These are phyloP conservation scores for Lasiodiplodia hormozganensis DNA, from an alignment of 2,329 filamentous ascomycete genomes.

Conservation along the genomic window DNA sequence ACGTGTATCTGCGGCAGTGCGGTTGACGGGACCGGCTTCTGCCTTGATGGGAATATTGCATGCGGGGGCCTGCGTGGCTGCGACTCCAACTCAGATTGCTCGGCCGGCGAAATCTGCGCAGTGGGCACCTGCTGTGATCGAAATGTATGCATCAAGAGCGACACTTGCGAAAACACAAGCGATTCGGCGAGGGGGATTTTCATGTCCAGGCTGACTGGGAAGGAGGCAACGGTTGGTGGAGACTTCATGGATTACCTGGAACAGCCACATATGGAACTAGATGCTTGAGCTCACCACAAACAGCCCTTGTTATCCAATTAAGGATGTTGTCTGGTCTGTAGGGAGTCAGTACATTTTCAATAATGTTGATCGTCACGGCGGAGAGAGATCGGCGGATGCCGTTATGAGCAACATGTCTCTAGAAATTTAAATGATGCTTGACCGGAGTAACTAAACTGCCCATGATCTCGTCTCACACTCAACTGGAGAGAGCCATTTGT, in stretches of 20 bases:
- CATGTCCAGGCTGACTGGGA: neutral
- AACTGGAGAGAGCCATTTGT: too few species aligned
- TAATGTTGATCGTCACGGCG: too few species aligned
- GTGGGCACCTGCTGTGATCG: slow-evolving; percentile 34
- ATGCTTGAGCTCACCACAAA: neutral
- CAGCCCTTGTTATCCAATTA: too few species aligned
- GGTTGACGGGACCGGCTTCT: slow-evolving; percentile 37
- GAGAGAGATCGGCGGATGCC: too few species aligned
- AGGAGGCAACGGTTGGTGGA: slow-evolving; percentile 9
- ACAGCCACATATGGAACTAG: neutral
- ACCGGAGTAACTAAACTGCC: too few species aligned
- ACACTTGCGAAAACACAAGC: slow-evolving; percentile 30
- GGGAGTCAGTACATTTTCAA: too few species aligned
- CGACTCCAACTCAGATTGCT: slow-evolving; percentile 31
- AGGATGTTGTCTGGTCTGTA: too few species aligned
- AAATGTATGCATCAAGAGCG: slow-evolving; percentile 33
- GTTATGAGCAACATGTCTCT: too few species aligned
- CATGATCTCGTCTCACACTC: too few species aligned
- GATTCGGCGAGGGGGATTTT: slow-evolving; percentile 1
- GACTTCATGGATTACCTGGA: slow-evolving; percentile 1
- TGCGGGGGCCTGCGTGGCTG: slow-evolving; percentile 32
- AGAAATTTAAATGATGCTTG: too few species aligned
- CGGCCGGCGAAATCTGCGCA: slow-evolving; percentile 34
- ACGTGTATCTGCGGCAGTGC: slow-evolving; percentile 41
- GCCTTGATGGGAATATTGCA: slow-evolving; percentile 37